Base-by-base conservation (phyloP, 208 protist species). In the Angomonas deanei region DNA sequence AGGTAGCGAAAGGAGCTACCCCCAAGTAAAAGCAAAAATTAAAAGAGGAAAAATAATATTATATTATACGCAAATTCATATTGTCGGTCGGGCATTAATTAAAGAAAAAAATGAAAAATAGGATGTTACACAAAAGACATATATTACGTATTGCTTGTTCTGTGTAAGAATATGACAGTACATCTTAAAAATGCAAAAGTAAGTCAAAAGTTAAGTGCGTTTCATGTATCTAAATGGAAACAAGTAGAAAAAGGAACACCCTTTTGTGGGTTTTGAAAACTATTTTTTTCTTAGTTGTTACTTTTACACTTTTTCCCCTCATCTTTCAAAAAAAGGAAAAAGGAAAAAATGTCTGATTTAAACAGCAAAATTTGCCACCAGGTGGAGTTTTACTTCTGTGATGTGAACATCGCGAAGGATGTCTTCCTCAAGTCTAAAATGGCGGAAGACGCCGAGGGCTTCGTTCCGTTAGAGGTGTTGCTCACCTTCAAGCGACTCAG, bases 361-460 rank as follows among this genome's bases (percentile, higher is more conserved):
- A 68, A 74, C 24, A 61, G 64, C 11, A 82, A 85, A 68, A 74
- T 96, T 46, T 71, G 78, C 52, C 59, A 70, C 8, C 91, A 94
- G 71, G 84, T 96, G 57, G 86, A 93, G 76, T 96, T 93, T 74
- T 96, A 96, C 76, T 96, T 96, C 78, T 87, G 87, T 64, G 86
- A 96, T 65, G 86, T 91, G n/a, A 96, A 96, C 72, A 62, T 96
- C 47, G 74, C 80, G 17, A 87, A 91, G 66, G 91, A 96, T 80
- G 78, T 92, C 19, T 96, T 94, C 59, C 69, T 96, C 27, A 88
- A 92, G 68, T 77, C 73, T 10, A 91, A 94, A 72, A 92, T 96
- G 79, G 82, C 88, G 21, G 86, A 94, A 70, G 74, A 89, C 64
- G 66, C 74, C 10, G 86, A 94, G 49, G 91, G 91, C 24, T 94